phyloP scores from a whole-genome alignment of 2,329 filamentous ascomycete genomes.

The Dactylellina haptotyla region DNA sequence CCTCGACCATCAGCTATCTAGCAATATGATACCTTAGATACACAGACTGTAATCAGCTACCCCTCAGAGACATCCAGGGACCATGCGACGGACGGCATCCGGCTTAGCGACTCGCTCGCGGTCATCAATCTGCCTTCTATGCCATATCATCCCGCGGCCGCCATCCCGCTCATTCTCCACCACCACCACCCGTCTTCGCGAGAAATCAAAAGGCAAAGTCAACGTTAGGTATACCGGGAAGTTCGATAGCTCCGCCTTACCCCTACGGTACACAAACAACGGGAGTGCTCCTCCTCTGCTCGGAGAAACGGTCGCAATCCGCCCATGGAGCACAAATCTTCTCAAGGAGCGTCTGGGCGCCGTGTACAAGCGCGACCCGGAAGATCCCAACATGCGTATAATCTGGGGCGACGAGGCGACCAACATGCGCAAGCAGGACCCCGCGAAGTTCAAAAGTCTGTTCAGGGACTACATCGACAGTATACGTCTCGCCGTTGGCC shows the following conservation, averaged over 20 bases:
- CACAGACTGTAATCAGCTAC: background rate
- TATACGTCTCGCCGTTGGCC: conserved; percentile 32
- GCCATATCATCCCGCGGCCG: conserved; percentile 28
- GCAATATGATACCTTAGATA: background rate
- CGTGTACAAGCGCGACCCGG: conserved; percentile 29
- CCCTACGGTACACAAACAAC: too few species aligned
- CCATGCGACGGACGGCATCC: conserved; percentile 41
- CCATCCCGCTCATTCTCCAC: conserved; percentile 14
- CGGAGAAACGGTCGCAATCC: background rate
- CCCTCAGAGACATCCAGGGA: background rate
- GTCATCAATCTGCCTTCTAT: conserved; percentile 40
- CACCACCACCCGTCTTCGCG: conserved; percentile 6
- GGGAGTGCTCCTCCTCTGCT: background rate
- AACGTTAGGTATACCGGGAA: too few species aligned
- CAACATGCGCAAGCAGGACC: conserved; percentile 22
- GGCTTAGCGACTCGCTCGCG: conserved; percentile 33
- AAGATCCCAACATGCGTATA: conserved; percentile 28
- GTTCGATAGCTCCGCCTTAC: too few species aligned
- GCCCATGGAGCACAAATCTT: conserved; percentile 37
- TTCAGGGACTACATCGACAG: conserved; percentile 45
- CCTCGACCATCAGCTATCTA: background rate
- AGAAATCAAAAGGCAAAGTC: background rate
- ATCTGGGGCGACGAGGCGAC: conserved; percentile 42
- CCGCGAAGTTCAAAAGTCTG: conserved; percentile 35
- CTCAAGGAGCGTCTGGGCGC: conserved; percentile 40